phyloP scores from a whole-genome alignment of 352 stramenopile species.

The Phytophthora quininea region DNA sequence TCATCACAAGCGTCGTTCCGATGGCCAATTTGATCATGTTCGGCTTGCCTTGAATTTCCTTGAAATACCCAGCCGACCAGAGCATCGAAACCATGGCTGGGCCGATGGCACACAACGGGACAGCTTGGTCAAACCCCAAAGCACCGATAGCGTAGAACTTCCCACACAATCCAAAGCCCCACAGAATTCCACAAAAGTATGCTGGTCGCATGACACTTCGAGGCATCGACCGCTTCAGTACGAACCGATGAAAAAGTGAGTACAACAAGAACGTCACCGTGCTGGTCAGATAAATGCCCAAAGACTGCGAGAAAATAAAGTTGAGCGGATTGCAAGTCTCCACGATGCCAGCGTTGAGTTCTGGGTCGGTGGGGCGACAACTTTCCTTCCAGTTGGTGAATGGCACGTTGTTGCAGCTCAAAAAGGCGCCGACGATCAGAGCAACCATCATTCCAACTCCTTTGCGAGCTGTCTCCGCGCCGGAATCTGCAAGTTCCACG shows the following conservation, averaged over 20 bases:
- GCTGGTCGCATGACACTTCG: constrained; percentile 82
- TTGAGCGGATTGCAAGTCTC: constrained; percentile 80
- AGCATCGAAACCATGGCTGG: constrained; percentile 88
- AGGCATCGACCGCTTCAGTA: constrained; percentile 80
- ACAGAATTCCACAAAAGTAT: constrained; percentile 81
- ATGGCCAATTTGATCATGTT: constrained; percentile 70
- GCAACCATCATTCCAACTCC: constrained; percentile 66
- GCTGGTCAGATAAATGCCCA: constrained; percentile 82
- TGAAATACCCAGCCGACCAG: constrained; percentile 84
- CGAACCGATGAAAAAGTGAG: constrained; percentile 77
- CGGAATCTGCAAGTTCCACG: constrained; percentile 51
- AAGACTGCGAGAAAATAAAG: constrained; percentile 85
- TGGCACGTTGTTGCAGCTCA: constrained; percentile 79
- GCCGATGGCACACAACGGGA: constrained; percentile 79
- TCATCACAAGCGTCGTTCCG: constrained; percentile 32
- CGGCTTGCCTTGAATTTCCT: constrained; percentile 72
- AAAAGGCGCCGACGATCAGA: constrained; percentile 68
- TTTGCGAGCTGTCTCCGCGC: constrained; percentile 64
- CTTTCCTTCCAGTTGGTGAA: constrained; percentile 78
- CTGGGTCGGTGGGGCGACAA: constrained; percentile 45
- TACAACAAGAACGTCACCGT: constrained; percentile 81
- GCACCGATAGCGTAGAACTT: constrained; percentile 78
- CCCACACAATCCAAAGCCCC: constrained; percentile 67
- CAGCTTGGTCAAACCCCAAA: constrained; percentile 82
- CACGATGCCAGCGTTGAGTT: constrained; percentile 34